Conservation (phyloP, 345 rosid species). For the Tarenaya hassleriana region DNA sequence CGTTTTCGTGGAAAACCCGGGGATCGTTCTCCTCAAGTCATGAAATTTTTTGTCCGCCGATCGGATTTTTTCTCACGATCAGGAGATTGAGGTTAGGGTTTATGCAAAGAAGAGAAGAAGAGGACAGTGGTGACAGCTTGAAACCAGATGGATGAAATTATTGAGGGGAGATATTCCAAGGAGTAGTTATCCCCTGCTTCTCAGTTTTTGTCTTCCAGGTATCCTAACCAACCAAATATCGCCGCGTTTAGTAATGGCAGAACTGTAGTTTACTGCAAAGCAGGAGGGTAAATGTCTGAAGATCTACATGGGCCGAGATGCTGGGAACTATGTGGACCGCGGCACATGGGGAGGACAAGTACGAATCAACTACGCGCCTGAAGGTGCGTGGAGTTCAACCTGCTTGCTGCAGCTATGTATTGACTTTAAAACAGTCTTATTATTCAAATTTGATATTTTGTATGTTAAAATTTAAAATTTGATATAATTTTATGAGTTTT, state of each 20-base stretch:
- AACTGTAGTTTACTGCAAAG: neutral
- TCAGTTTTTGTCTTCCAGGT: neutral
- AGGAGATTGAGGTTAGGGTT: constrained; percentile 34
- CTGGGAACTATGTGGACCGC: neutral
- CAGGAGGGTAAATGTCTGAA: too few relatives aligned
- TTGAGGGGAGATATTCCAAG: constrained; percentile 5
- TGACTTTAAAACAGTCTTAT: too few relatives aligned
- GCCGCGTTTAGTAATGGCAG: neutral
- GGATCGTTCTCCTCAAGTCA: neutral
- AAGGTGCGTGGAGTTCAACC: constrained; percentile 1
- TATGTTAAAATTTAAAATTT: too few relatives aligned
- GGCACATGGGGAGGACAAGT: constrained; percentile 6
- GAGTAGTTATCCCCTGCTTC: constrained; percentile 13
- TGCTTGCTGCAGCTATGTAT: too few relatives aligned
- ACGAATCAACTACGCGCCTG: neutral
- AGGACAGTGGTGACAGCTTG: constrained; percentile 50
- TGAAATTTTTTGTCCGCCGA: neutral
- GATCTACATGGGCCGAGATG: neutral
- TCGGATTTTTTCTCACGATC: neutral
- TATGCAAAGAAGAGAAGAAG: constrained; percentile 14
- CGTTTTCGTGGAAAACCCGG: neutral
- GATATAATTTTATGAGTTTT: too few relatives aligned
- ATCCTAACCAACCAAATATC: neutral
- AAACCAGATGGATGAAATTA: constrained; percentile 38
- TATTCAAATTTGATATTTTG: too few relatives aligned